Base-by-base conservation (phyloP, 225 moss, liverwort and hornwort species). In the Marchantia polymorpha region DNA sequence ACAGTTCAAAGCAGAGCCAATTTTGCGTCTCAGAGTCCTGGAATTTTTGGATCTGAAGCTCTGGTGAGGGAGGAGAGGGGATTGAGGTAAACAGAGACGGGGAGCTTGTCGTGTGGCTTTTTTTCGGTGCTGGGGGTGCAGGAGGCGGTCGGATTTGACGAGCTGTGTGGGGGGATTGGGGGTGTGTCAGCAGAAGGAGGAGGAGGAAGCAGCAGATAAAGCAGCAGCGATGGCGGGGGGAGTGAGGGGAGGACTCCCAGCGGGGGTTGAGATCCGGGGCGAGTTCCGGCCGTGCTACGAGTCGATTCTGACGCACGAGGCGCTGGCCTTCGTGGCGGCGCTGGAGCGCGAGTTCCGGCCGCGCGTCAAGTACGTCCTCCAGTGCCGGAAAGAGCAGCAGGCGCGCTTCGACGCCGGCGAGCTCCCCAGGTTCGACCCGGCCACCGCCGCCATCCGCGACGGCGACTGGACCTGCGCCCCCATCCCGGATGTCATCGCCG, bases 301-400 rank as follows among this genome's bases (percentile, higher is more conserved):
- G 86, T 67, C 66, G 7, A 53, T 92, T 23, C 82, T 94, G 27
- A 91, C 85, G 0, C 78, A 74, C 63, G 94, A 92, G 74, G 94
- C 94, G 0, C 74, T 94, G 12, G 83, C 86, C 26, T 94, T 94
- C 72, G 83, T 94, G 64, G 92, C 92, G 3, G 75, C 83, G 47
- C 81, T 92, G 75, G 90, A 94, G 86, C 87, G 94, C 72, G 87
- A 84, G 88, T 91, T 92, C 80, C 86, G 92, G 8, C 89, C 92
- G 0, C 86, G 92, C 4, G 91, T 94, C 61, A 88, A 90, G 86
- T 90, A 91, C 83, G 84, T 89, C 20, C 83, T 92, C 39, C 79
- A 84, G 77, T 85, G 87, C 75, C 86, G 94, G 74, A 87, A 89
- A 81, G 94, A 91, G 80, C 89, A 94, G 86, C 94, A 94, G 75